Percentiles rank a stretch among this genome's conserved stretches.
These are phyloP conservation scores for Calcarisporium arbuscula DNA, from an alignment of 2,329 filamentous ascomycete genomes.

Conservation along the genomic window DNA sequence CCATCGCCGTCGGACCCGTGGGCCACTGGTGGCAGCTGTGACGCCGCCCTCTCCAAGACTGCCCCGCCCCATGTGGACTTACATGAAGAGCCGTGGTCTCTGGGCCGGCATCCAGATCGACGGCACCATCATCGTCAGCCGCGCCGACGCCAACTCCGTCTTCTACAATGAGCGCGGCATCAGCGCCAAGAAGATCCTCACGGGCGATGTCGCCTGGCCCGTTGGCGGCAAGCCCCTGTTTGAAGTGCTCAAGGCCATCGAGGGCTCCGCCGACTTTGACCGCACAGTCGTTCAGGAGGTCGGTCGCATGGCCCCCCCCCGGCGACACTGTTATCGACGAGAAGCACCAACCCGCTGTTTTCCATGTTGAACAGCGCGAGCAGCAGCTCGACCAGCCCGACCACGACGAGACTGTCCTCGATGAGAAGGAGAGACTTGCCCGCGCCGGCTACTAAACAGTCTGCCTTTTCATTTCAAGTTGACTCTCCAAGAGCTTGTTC, in stretches of 20 bases:
- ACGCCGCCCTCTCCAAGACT: slow-evolving; percentile 23
- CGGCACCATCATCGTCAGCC: slow-evolving; percentile 69
- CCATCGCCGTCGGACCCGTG: slow-evolving; percentile 51
- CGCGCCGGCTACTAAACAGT: slow-evolving; percentile 2
- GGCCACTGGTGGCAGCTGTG: slow-evolving; percentile 58
- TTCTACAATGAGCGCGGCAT: slow-evolving; percentile 61
- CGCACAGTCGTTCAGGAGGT: slow-evolving; percentile 20
- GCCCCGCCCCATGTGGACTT: slow-evolving; percentile 66
- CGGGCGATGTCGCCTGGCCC: slow-evolving; percentile 33
- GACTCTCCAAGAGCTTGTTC: no score
- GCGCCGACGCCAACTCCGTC: slow-evolving; percentile 69
- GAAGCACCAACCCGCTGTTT: slow-evolving; percentile 25
- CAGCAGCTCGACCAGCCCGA: no score
- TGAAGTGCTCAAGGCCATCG: slow-evolving; percentile 32
- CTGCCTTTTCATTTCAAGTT: no score
- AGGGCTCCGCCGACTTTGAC: slow-evolving; percentile 24
- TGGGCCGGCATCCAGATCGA: slow-evolving; percentile 78
- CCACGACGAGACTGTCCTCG: slow-evolving; percentile 12
- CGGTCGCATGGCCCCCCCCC: slow-evolving; percentile 14
- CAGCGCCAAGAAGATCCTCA: slow-evolving; percentile 27
- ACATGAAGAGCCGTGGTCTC: slow-evolving; percentile 73
- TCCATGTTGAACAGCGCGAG: slow-evolving; percentile 10
- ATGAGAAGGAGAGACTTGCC: slow-evolving; percentile 21
- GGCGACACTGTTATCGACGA: slow-evolving; percentile 14
- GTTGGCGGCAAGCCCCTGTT: slow-evolving; percentile 29